A percentile compares a stretch with the other conserved stretches of the same genome.
Conservation (phyloP, 148 eudicot species). For the Rhododendron molle region DNA sequence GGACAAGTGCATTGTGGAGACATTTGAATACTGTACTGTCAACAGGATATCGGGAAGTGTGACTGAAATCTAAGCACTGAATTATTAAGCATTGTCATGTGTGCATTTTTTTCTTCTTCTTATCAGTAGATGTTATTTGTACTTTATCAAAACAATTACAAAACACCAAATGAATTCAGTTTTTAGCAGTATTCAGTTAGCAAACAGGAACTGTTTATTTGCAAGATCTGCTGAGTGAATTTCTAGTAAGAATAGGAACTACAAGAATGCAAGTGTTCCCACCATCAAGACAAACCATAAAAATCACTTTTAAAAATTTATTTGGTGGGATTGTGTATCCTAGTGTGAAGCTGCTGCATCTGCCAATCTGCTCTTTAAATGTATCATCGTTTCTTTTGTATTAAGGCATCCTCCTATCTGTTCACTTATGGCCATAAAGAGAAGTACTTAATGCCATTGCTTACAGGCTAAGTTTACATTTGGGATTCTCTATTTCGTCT, state of each 20-base stretch:
- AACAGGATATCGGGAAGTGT: background rate
- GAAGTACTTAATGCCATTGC: background rate
- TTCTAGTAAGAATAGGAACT: background rate
- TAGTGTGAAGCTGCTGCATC: background rate
- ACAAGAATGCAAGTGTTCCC: background rate
- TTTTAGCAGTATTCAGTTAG: too few relatives aligned
- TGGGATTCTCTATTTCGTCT: constrained; percentile 1
- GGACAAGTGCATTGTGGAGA: background rate
- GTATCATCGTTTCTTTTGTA: background rate
- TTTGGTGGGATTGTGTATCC: background rate
- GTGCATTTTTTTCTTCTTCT: background rate
- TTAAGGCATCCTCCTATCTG: background rate
- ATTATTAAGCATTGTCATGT: background rate
- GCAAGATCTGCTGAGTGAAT: background rate
- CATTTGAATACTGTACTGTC: background rate
- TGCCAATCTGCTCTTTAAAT: background rate
- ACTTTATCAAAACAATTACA: background rate
- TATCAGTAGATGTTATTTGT: background rate
- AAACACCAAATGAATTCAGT: background rate
- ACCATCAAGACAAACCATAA: background rate
- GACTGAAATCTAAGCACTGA: background rate
- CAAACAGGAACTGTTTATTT: background rate
- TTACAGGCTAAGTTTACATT: background rate
- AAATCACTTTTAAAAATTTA: background rate
- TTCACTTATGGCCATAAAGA: background rate